Evolutionary conservation across 345 rosid genomes (phyloP).

Genomic region (Citrus trifoliata): DNA sequence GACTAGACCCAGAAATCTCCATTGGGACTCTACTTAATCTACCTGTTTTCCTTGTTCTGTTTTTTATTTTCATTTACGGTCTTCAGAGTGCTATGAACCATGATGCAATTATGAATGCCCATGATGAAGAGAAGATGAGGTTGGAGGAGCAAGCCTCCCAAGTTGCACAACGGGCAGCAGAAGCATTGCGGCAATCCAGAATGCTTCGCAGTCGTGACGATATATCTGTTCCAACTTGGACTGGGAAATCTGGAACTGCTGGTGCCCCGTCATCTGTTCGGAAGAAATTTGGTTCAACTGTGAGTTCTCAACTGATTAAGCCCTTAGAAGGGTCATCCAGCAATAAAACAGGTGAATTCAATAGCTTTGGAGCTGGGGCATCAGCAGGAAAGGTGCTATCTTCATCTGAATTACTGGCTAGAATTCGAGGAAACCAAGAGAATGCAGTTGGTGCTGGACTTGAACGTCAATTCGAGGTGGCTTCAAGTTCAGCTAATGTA

Average conservation of each 20-base stretch:
- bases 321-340: slow-evolving; percentile 35
- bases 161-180: slow-evolving; percentile 94
- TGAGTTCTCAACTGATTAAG: slow-evolving; percentile 49
- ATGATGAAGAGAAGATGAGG: slow-evolving; percentile 73
- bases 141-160: slow-evolving; percentile 89
- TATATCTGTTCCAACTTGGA: slow-evolving; percentile 90
- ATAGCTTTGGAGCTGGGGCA: slow-evolving; percentile 67
- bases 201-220: slow-evolving; percentile 81
- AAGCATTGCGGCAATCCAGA: slow-evolving; percentile 83
- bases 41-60: background rate
- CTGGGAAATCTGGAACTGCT: slow-evolving; percentile 86
- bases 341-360: slow-evolving; percentile 28
- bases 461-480: slow-evolving; percentile 36
- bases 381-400: slow-evolving; percentile 82
- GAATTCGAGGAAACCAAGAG: slow-evolving; percentile 74
- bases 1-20: background rate
- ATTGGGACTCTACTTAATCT: background rate
- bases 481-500: slow-evolving; percentile 36
- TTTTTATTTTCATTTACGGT: slow-evolving; percentile 2
- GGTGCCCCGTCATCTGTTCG: slow-evolving; percentile 80
- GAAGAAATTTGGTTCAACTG: slow-evolving; percentile 71
- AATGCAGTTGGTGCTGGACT: slow-evolving; percentile 65
- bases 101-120: slow-evolving; percentile 72
- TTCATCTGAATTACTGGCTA: slow-evolving; percentile 75
- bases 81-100: slow-evolving; percentile 89